Conservation (phyloP, 1,139 yeast genomes). For the Casaregolazyma lundiana region DNA sequence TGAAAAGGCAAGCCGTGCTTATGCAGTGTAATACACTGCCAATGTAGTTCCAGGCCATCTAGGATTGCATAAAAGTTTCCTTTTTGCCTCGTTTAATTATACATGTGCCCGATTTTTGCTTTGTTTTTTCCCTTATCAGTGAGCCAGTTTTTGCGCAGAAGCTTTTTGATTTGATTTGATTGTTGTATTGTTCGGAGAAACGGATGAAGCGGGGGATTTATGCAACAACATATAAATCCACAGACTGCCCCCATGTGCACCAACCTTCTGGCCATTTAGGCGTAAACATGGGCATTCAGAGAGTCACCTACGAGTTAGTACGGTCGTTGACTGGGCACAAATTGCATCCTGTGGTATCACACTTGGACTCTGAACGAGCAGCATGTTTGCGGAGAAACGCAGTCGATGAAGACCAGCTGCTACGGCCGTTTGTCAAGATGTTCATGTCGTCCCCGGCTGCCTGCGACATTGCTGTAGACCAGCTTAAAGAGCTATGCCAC, state of each 20-base stretch:
- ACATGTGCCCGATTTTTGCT: too few species aligned
- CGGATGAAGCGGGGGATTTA: not conserved
- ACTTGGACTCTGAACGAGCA: not conserved
- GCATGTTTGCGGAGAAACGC: not conserved
- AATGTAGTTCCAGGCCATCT: too few species aligned
- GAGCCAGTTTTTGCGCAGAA: not conserved
- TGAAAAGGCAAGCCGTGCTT: too few species aligned
- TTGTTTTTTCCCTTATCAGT: too few species aligned
- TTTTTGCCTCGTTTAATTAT: too few species aligned
- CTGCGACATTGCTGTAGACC: slow-evolving; percentile 3
- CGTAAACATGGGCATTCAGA: slow-evolving; percentile 6
- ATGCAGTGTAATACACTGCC: too few species aligned
- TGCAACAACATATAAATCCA: not conserved
- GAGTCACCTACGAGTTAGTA: not conserved
- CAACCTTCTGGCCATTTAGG: too few species aligned
- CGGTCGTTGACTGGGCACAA: not conserved
- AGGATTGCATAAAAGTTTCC: too few species aligned
- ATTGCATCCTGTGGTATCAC: not conserved
- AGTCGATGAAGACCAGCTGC: not conserved
- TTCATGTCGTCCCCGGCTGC: slow-evolving; percentile 6
- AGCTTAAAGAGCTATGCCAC: not conserved
- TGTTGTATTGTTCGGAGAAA: not conserved
- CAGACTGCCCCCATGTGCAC: too few species aligned
- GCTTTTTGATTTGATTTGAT: not conserved
- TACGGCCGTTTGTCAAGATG: not conserved